Base-by-base conservation (phyloP, 306 rosid species). In the Cucumis sativus region DNA sequence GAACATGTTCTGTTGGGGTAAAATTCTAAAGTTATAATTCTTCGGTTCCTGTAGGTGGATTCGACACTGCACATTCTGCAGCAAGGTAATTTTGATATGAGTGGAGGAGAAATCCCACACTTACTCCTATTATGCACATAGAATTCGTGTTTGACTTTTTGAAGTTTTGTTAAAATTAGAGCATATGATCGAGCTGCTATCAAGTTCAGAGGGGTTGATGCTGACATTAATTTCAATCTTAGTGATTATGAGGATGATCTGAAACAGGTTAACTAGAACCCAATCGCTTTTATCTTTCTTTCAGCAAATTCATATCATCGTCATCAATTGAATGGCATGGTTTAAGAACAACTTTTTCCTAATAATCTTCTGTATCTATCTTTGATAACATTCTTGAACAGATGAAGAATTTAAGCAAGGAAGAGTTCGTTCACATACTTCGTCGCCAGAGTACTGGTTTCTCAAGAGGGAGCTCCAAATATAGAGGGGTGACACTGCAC, bases 161-260 rank as follows among this genome's bases (percentile, higher is more conserved):
- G 25, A 40, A 57, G 55, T 72, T 70, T 82, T 30, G 59, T 66
- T n/a, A 75, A 75, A 70, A 85, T 78, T 70, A 96, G 99, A 82
- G 99, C 99, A 41, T 96, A 96, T 68, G 99, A 96, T 83, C 97
- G 97, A 79, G 99, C 99, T 78, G 99, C 99, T 54, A 89, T 96
- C 51, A 92, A 92, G 88, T 96, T 96, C 83, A 89, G 99, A 86
- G 99, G 99, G 65, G 88, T 92, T 79, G 98, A 92, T 35, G 98
- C 99, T 86, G 99, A 96, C 80, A 96, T 96, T 85, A 96, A 96
- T 83, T 96, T 92, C 84, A 89, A 84, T 79, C 90, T 92, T 57
- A 80, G 84, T 87, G 99, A 96, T 80, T 96, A 96, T 83, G 99
- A 92, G 74, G 98, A 92, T 8, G 99, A 96, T 83, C 77, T 92